These are phyloP conservation scores for Cordyceps fumosorosea DNA, from an alignment of 2,329 filamentous ascomycete species.

Conservation along the genomic window DNA sequence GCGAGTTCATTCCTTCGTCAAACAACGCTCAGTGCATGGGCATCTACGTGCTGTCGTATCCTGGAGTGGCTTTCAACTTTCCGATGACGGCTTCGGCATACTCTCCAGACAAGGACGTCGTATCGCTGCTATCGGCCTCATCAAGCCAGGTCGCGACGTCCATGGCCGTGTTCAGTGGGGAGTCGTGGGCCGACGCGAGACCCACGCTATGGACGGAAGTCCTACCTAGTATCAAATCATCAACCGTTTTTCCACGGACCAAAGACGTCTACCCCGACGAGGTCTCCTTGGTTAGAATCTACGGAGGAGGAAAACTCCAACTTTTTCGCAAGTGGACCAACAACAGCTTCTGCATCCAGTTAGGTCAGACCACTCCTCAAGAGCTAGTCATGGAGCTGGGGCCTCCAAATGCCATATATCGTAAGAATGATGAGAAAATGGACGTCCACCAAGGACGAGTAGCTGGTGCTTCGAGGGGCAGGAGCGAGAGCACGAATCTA, in stretches of 20 bases:
- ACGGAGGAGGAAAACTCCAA: slow-evolving; percentile 73
- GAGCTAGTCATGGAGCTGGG: slow-evolving; percentile 86
- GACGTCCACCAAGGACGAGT: slow-evolving; percentile 69
- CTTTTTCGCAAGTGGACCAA: slow-evolving; percentile 65
- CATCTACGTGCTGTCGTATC: slow-evolving; percentile 87
- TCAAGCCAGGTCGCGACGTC: slow-evolving; percentile 70
- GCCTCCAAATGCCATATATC: slow-evolving; percentile 88
- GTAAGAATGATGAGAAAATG: slow-evolving; percentile 82
- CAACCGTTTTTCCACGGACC: slow-evolving; percentile 60
- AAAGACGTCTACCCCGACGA: slow-evolving; percentile 84
- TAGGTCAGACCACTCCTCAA: slow-evolving; percentile 87
- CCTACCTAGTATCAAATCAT: slow-evolving; percentile 67
- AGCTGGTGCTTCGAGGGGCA: slow-evolving; percentile 42
- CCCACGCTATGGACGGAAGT: slow-evolving; percentile 68
- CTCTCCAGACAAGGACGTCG: slow-evolving; percentile 72
- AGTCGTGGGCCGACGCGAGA: slow-evolving; percentile 83
- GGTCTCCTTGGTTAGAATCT: slow-evolving; percentile 70
- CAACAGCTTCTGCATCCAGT: slow-evolving; percentile 60
- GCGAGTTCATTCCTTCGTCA: slow-evolving; percentile 73
- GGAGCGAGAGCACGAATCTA: slow-evolving; percentile 37
- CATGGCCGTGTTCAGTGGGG: slow-evolving; percentile 86
- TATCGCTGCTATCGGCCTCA: slow-evolving; percentile 74
- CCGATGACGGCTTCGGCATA: slow-evolving; percentile 68
- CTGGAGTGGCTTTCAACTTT: slow-evolving; percentile 90
- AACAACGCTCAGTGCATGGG: slow-evolving; percentile 49